Percentiles rank a stretch among this genome's conserved stretches.
Conservation (phyloP, 139 green algal species). For the Tetratostichococcus sp. region DNA sequence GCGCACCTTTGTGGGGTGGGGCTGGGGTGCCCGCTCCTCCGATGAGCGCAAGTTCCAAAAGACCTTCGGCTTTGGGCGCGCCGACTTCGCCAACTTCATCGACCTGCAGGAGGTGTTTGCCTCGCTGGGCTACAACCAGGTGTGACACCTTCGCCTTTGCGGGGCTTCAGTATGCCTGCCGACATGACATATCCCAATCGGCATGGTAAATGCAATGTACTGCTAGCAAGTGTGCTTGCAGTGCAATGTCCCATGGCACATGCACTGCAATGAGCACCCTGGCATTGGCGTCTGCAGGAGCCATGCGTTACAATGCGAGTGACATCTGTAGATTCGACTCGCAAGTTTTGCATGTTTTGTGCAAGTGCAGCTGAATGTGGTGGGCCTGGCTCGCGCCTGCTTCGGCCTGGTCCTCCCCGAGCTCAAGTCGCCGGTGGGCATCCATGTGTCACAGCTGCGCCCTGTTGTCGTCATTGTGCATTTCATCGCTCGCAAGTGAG, state of each 20-base stretch:
- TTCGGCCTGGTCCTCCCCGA: neutral
- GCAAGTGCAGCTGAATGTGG: neutral
- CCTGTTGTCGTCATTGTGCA: neutral
- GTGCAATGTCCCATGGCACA: no score
- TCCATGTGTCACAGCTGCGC: neutral
- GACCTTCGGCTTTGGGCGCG: constrained; percentile 27
- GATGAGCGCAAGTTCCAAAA: constrained; percentile 52
- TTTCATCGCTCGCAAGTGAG: no score
- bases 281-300: no score
- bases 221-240: no score
- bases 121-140: no score
- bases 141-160: neutral
- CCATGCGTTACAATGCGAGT: no score
- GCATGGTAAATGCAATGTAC: no score
- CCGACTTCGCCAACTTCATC: constrained; percentile 4
- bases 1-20: constrained; percentile 38
- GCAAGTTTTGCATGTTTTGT: neutral
- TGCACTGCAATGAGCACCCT: no score
- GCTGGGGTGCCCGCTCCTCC: constrained; percentile 34
- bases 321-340: neutral
- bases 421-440: neutral
- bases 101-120: constrained; percentile 7
- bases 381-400: neutral
- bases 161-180: neutral
- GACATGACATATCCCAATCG: neutral